Evolutionary conservation across 2,329 filamentous ascomycete genomes (phyloP), one percentile per base, ranked within the genome.

Genomic region (Moelleriella libera): DNA sequence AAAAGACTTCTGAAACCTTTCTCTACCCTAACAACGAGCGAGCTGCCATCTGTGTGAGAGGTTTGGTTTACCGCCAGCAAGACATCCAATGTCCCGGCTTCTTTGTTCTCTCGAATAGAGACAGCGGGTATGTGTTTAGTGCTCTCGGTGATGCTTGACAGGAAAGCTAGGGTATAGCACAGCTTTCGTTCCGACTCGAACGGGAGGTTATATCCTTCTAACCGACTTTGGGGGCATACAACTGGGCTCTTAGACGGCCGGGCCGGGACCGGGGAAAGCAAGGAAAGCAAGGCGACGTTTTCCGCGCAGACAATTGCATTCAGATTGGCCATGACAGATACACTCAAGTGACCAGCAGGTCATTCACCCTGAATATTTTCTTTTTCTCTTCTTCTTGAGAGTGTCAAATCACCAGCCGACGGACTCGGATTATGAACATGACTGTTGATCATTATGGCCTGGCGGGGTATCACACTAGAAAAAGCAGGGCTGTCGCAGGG

Each of bases 91-190:
- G 30, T 43, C 10, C 31, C 29, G 3, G 50, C 39, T 21, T 47
- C 30, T 5, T 43, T 32, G 8, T 47, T 46, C 47, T 66, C 58
- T 11, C 58, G 52, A 14, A 66, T 37, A 30, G 60, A 64, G 12
- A 65, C 50, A 6, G 63, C 63, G 12, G 63, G 61, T 11, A 66
- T 63, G 42, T 60, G 50, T n/a, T 62, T 51, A 5, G 43, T 39
- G 14, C 60, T 52, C 45, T 64, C 54, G 34, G 52, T 53, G 6
- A 54, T 55, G 37, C 59, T 57, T 5, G 61, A 57, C 7, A 67
- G 51, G 41, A 65, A 65, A n/a, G 61, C 59, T 14, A 67, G 52
- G 6, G 53, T 53, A 30, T 57, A 51, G 3, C 52, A 49, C 37
- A 67, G 49, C 5, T 48, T 49, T n/a, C 53, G 56, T 48, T 67